Evolutionary conservation across 2,329 filamentous ascomycete genomes (phyloP).

Genomic region (Xylariaceae sp.): DNA sequence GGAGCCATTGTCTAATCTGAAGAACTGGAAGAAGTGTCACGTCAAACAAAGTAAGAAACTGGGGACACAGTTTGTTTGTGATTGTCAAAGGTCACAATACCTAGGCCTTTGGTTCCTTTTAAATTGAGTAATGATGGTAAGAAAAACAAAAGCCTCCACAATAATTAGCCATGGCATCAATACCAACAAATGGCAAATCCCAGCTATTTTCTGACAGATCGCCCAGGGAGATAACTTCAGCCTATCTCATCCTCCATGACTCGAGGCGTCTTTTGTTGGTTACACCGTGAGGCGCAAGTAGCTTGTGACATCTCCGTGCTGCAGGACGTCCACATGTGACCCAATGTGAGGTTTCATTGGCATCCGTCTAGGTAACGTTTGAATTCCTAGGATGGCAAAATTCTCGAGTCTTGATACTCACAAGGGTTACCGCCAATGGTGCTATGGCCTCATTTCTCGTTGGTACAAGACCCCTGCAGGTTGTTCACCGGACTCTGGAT

Average conservation of each 20-base stretch:
- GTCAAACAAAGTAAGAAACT: not conserved
- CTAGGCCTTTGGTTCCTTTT: conserved; percentile 5
- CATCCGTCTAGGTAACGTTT: too few species aligned
- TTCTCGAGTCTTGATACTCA: too few species aligned
- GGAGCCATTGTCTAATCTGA: conserved; percentile 29
- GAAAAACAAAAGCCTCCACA: not conserved
- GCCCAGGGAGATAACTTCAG: not conserved
- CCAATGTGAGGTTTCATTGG: too few species aligned
- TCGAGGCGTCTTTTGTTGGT: not conserved
- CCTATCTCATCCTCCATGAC: not conserved
- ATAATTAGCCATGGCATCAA: not conserved
- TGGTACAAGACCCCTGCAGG: too few species aligned
- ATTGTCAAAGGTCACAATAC: not conserved
- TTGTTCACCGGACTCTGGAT: too few species aligned
- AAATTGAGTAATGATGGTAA: not conserved
- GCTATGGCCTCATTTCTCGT: too few species aligned
- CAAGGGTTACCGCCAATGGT: too few species aligned
- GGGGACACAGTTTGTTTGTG: not conserved
- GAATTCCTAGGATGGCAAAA: too few species aligned
- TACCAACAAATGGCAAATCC: conserved; percentile 1
- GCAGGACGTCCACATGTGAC: too few species aligned
- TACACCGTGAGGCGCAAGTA: too few species aligned
- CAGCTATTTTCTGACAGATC: not conserved
- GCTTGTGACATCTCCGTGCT: too few species aligned
- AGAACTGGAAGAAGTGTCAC: not conserved